phyloP scores from a whole-genome alignment of 345 rosid genomes.

The Salix udensis region DNA sequence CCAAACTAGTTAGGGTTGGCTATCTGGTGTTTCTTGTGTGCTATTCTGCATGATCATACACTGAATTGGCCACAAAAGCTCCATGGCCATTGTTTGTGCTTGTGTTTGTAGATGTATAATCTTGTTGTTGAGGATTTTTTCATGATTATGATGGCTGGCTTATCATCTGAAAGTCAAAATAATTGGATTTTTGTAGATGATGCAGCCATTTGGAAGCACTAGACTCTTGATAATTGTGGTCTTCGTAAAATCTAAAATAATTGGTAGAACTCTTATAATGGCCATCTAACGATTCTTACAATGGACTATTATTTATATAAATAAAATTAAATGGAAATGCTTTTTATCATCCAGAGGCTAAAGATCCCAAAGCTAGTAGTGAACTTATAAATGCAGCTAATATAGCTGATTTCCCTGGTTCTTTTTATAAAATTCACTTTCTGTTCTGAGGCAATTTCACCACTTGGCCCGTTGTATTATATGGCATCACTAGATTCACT shows the following conservation, averaged over 20 bases:
- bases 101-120: not conserved
- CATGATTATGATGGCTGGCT: not conserved
- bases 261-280: not conserved
- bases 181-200: not conserved
- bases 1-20: not conserved
- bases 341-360: not conserved
- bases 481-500: not conserved
- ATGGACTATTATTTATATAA: not conserved
- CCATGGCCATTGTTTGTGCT: not conserved
- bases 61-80: not conserved
- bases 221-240: not conserved
- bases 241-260: not conserved
- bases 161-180: not conserved
- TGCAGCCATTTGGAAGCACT: not conserved
- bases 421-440: not conserved
- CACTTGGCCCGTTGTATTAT: not conserved
- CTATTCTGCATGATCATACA: not conserved
- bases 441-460: not conserved
- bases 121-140: not conserved
- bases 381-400: not conserved
- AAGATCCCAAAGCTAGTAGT: not conserved
- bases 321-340: not conserved
- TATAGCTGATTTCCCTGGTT: not conserved
- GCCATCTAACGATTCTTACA: not conserved
- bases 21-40: not conserved